Evolutionary conservation across 352 stramenopile species (phyloP), one percentile per base, ranked within the genome.

Genomic region (Phytopythium boreale): DNA sequence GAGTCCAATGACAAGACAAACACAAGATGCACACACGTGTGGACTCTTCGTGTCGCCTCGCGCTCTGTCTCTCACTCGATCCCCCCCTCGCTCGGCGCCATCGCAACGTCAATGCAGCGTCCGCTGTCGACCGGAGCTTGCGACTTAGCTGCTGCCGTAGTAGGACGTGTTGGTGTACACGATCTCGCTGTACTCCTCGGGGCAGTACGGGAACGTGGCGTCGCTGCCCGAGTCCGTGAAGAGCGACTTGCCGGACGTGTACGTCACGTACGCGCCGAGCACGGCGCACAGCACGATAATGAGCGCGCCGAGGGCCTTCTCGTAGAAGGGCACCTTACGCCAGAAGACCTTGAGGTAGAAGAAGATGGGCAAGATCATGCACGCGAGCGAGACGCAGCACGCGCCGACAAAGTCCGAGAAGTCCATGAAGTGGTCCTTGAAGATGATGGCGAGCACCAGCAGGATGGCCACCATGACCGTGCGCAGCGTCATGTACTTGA

Each of bases 321-420:
- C 75, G 70, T 84, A 84, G 67, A 76, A 73, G 9, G 68, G 74
- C 36, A 77, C 62, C n/a, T 59, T 63, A 41, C 69, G 56, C 79
- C 79, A 88, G 62, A 87, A 76, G 57, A 81, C 74, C 66, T 88
- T 90, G 17, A 91, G 65, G 79, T 91, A 91, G 68, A 91, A 88
- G 46, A 79, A 67, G 58, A 87, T 87, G 10, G 82, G 82, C 47
- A 91, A 63, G 51, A 89, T 82, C 44, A 88, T 87, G 68, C 80
- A 91, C 51, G 73, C 75, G 55, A 87, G 70, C 20, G 80, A 76
- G 39, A 87, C 80, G 57, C 72, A 70, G 59, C 72, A 91, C 2
- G 82, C 80, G 31, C 82, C 82, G 31, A 88, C 74, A 36, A 91
- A 89, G 63, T 89, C 82, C n/a, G 74, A 75, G 37, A 91, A 80